Percentiles rank a stretch among this genome's conserved stretches.
These are phyloP conservation scores for Solanum corneliomulleri DNA, from an alignment of 257 asterid genomes.

Conservation along the genomic window DNA sequence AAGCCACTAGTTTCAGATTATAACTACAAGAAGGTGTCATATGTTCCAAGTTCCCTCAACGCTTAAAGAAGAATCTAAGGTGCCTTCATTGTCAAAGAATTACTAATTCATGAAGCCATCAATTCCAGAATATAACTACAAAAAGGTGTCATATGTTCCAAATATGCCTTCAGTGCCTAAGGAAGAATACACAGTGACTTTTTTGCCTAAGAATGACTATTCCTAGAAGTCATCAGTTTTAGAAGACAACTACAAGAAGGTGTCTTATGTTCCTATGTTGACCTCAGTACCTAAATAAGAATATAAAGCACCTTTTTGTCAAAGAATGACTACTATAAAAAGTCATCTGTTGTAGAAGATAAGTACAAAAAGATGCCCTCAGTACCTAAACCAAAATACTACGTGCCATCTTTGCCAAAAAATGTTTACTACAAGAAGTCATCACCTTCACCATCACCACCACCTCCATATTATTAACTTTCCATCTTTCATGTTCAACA, in stretches of 20 bases:
- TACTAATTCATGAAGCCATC: neutral
- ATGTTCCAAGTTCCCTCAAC: neutral
- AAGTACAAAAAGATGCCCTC: neutral
- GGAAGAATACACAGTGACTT: neutral
- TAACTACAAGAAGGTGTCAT: neutral
- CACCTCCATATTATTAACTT: too few species aligned
- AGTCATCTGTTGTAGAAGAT: neutral
- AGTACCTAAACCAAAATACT: neutral
- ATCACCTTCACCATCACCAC: too few species aligned
- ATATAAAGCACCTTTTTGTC: neutral
- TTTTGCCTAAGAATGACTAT: neutral
- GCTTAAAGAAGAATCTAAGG: neutral
- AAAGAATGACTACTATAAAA: neutral
- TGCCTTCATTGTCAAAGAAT: neutral
- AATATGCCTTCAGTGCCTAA: neutral
- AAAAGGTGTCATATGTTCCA: neutral
- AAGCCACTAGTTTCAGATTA: neutral
- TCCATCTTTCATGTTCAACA: too few species aligned
- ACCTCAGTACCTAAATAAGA: accelerated
- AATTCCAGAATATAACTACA: neutral
- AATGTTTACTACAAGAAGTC: neutral
- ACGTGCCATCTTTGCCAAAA: neutral
- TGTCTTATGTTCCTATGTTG: neutral
- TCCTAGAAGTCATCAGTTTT: neutral
- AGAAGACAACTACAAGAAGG: too few species aligned